Conservation (phyloP, 2,329 filamentous ascomycete genomes). For the Pseudogymnoascus destructans region DNA sequence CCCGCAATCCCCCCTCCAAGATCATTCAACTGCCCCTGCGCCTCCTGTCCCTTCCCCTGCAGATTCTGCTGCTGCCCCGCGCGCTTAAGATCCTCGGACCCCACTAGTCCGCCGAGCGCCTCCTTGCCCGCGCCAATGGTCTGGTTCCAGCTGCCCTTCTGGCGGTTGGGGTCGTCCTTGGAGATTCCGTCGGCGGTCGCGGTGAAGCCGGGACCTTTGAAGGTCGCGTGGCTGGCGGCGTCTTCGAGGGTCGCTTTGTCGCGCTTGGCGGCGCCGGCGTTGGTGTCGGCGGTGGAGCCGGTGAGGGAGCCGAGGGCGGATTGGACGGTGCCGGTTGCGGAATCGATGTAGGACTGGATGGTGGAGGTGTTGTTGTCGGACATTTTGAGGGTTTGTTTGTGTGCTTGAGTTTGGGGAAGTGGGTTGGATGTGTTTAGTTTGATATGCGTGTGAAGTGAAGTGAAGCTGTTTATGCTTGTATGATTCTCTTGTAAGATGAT, state of each 20-base stretch:
- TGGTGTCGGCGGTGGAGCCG: conserved; percentile 49
- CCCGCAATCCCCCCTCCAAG: conserved; percentile 52
- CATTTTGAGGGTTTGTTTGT: conserved; percentile 28
- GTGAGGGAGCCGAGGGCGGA: conserved; percentile 58
- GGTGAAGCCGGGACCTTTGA: conserved; percentile 60
- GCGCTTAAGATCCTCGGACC: conserved; percentile 62
- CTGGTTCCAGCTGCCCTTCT: conserved; percentile 70
- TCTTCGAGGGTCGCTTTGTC: conserved; percentile 52
- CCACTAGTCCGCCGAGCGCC: conserved; percentile 59
- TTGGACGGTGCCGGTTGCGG: conserved; percentile 59
- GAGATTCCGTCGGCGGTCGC: conserved; percentile 56
- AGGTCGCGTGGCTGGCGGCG: conserved; percentile 60
- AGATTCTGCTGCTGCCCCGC: conserved; percentile 66
- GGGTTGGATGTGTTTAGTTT: conserved; percentile 8
- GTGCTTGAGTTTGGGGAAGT: conserved; percentile 1
- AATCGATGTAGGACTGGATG: conserved; percentile 64
- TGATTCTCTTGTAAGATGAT: background rate
- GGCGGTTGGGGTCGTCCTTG: conserved; percentile 59
- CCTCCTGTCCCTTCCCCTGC: conserved; percentile 69
- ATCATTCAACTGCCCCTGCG: conserved; percentile 68
- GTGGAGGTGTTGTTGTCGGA: conserved; percentile 51
- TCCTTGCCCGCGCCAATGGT: conserved; percentile 82
- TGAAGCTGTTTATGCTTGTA: conserved; percentile 11
- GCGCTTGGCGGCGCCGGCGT: conserved; percentile 37
- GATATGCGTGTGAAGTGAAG: background rate